These are phyloP conservation scores for Colletotrichum sp. DNA, from an alignment of 2,329 filamentous ascomycete genomes.

Conservation along the genomic window DNA sequence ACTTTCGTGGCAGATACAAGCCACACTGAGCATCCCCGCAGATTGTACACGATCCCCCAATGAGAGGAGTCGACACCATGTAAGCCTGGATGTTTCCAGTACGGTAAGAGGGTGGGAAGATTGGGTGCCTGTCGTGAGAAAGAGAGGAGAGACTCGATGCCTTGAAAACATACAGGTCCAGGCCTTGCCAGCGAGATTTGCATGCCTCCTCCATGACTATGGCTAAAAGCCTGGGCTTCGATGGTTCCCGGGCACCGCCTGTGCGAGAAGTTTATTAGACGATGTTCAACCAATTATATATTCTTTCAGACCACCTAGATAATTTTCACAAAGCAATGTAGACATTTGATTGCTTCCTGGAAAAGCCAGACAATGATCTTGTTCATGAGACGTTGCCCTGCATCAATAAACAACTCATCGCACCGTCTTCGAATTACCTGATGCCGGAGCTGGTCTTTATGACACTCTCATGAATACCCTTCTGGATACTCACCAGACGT, in stretches of 20 bases:
- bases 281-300: too few species aligned
- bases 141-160: accelerated
- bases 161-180: neutral
- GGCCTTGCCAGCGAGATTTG: neutral
- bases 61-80: neutral
- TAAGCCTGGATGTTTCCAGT: neutral
- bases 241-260: neutral
- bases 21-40: too few species aligned
- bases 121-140: neutral
- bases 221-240: neutral
- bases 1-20: neutral
- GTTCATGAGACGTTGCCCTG: neutral
- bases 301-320: too few species aligned
- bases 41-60: neutral
- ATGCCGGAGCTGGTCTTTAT: too few species aligned
- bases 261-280: neutral
- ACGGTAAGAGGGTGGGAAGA: too few species aligned
- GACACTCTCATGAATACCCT: neutral
- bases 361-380: neutral
- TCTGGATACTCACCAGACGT: neutral
- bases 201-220: too few species aligned
- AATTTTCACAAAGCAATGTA: neutral
- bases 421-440: neutral
- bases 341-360: too few species aligned
- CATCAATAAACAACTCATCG: neutral